Evolutionary conservation across 345 rosid genomes (phyloP).

Genomic region (Heritiera fomes): DNA sequence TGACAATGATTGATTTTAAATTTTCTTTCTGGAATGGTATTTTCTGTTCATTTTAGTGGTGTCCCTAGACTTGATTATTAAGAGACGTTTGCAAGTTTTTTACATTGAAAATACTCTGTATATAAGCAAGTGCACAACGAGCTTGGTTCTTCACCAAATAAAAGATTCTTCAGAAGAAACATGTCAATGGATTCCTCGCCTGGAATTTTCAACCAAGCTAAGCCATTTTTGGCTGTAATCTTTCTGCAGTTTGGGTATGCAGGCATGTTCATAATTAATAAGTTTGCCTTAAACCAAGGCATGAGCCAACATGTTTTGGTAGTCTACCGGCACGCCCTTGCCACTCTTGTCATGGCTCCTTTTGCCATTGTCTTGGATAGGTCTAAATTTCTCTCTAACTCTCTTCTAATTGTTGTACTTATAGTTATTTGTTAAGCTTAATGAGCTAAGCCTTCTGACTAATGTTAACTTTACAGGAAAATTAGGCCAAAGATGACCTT

Average conservation of each 20-base stretch:
- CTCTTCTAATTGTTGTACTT: neutral
- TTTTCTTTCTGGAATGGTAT: no score
- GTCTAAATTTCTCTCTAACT: slow-evolving; percentile 22
- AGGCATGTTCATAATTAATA: slow-evolving; percentile 41
- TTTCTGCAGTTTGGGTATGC: slow-evolving; percentile 44
- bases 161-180: neutral
- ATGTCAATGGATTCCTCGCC: neutral
- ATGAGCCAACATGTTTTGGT: slow-evolving; percentile 58
- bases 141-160: neutral
- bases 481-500: slow-evolving; percentile 76
- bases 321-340: slow-evolving; percentile 68
- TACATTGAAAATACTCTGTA: neutral
- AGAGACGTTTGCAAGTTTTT: neutral
- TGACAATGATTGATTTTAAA: no score
- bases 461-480: slow-evolving; percentile 47
- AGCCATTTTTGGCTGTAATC: slow-evolving; percentile 39
- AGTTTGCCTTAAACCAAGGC: slow-evolving; percentile 41
- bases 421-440: neutral
- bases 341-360: slow-evolving; percentile 62
- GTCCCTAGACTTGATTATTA: neutral
- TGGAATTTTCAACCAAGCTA: slow-evolving; percentile 19
- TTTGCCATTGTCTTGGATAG: slow-evolving; percentile 72
- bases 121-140: neutral
- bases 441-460: neutral
- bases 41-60: neutral